phyloP scores from a whole-genome alignment of 1,139 yeast genomes.

The Candida smagusa region DNA sequence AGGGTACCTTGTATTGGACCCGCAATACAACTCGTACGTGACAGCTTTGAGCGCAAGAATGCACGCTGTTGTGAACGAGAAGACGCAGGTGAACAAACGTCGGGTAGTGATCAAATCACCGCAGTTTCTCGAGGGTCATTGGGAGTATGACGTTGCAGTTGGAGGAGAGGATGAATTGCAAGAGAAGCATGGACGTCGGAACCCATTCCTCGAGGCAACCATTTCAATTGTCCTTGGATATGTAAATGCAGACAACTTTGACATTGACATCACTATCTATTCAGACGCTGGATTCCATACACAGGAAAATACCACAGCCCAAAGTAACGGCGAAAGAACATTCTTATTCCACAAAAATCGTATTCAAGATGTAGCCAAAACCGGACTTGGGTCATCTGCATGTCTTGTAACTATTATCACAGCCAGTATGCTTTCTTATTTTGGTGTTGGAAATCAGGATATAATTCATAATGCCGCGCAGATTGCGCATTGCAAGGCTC shows the following conservation, averaged over 20 bases:
- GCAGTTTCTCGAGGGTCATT: conserved; percentile 69
- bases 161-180: conserved; percentile 2
- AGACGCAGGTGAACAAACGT: background rate
- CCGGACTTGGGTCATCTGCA: conserved; percentile 96
- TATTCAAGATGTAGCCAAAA: conserved; percentile 78
- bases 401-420: conserved; percentile 83
- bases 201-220: conserved; percentile 77
- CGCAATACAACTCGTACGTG: conserved; percentile 70
- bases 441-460: conserved; percentile 22
- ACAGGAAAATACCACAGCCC: conserved; percentile 44
- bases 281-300: conserved; percentile 93
- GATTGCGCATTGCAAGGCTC: conserved; percentile 89
- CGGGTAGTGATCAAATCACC: conserved; percentile 61
- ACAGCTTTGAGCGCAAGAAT: conserved; percentile 87
- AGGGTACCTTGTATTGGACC: conserved; percentile 87
- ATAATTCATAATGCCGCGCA: conserved; percentile 80
- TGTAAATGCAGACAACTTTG: conserved; percentile 28
- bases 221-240: conserved; percentile 56
- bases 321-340: conserved; percentile 24
- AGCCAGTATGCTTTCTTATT: conserved; percentile 59
- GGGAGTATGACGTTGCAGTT: conserved; percentile 50
- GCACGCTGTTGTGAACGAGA: conserved; percentile 60
- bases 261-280: conserved; percentile 57
- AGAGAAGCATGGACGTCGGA: conserved; percentile 33
- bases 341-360: conserved; percentile 61